Percentiles rank a stretch among this genome's conserved stretches.
phyloP scores from a whole-genome alignment of 225 moss, liverwort and hornwort genomes.

The Physcomitrellopsis africana region DNA sequence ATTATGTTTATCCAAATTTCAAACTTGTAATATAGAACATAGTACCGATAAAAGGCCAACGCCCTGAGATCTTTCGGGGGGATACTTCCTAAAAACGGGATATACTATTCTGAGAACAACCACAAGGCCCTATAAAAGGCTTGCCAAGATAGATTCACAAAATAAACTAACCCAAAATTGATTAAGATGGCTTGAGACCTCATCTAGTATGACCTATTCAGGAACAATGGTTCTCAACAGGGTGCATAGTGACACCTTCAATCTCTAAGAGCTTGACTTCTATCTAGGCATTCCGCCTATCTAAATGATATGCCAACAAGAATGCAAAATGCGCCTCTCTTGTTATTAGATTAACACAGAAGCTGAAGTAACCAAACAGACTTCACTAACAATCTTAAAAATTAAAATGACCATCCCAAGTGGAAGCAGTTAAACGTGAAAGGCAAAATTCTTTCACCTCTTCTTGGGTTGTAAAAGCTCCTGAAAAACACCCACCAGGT shows the following conservation, averaged over 20 bases:
- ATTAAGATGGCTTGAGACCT: no score
- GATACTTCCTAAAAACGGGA: neutral
- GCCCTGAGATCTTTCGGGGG: neutral
- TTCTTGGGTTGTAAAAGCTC: slow-evolving; percentile 77
- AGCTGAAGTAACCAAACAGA: no score
- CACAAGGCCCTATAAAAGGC: neutral
- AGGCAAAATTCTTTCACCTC: slow-evolving; percentile 49
- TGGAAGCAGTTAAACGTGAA: neutral
- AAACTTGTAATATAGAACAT: slow-evolving; percentile 4
- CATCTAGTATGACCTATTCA: neutral
- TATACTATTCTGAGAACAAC: neutral
- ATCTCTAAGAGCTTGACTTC: slow-evolving; percentile 1
- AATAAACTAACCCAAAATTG: neutral
- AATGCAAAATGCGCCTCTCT: no score
- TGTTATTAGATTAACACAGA: no score
- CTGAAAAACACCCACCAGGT: slow-evolving; percentile 61
- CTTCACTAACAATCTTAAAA: no score
- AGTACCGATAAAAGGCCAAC: slow-evolving; percentile 2
- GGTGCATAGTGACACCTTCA: slow-evolving; percentile 1
- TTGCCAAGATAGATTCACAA: neutral
- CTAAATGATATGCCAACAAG: neutral
- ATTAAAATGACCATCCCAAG: neutral
- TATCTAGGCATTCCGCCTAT: neutral
- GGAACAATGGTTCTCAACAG: slow-evolving; percentile 10
- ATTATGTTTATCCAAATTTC: neutral